Percentiles rank a stretch among this genome's conserved stretches.
These are phyloP conservation scores for Brassica napus DNA, from an alignment of 345 rosid species.

Conservation along the genomic window Da-Ae NC_063442.1:25760001-25760500, in stretches of 20 bases:
- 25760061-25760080: not conserved
- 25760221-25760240: not conserved
- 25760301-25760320: too few relatives aligned
- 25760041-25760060: not conserved
- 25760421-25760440: too few relatives aligned
- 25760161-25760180: not conserved
- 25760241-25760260: conserved; percentile 1
- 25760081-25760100: not conserved
- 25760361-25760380: too few relatives aligned
- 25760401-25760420: too few relatives aligned
- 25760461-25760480: too few relatives aligned
- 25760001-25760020: not conserved
- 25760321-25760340: too few relatives aligned
- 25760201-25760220: not conserved
- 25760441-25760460: too few relatives aligned
- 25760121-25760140: not conserved
- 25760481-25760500: too few relatives aligned
- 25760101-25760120: not conserved
- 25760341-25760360: too few relatives aligned
- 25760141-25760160: not conserved
- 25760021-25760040: not conserved
- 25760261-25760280: conserved; percentile 1
- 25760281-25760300: not conserved
- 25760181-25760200: conserved; percentile 38
- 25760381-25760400: too few relatives aligned